A percentile compares a stretch with the other conserved stretches of the same genome.
Conservation (phyloP, 1,284 basidiomycete genomes). For the Lignosus rhinocerotis region DNA sequence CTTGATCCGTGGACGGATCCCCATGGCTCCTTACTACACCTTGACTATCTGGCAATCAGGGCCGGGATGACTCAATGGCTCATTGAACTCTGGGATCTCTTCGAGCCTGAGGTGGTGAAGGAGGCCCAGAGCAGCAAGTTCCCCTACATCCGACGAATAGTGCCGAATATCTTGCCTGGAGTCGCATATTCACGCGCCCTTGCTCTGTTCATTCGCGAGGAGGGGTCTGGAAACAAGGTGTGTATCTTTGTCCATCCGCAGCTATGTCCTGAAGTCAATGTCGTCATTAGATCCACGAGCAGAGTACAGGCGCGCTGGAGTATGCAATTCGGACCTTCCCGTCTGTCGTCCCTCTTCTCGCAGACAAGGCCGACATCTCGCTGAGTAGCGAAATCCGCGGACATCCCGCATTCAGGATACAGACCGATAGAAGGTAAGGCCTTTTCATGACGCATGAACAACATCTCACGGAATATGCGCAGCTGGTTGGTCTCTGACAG, state of each 20-base stretch:
- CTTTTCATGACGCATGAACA: no score
- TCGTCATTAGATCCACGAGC: conserved; percentile 46
- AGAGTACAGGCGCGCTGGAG: conserved; percentile 65
- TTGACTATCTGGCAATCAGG: conserved; percentile 84
- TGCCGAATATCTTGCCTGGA: conserved; percentile 58
- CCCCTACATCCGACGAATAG: conserved; percentile 34
- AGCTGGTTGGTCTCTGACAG: conserved; percentile 11
- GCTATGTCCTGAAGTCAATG: background rate
- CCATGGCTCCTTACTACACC: conserved; percentile 80
- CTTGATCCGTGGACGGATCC: conserved; percentile 86
- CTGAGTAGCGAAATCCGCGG: conserved; percentile 60
- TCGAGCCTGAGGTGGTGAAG: conserved; percentile 33
- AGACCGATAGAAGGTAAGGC: conserved; percentile 63
- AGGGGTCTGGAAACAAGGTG: conserved; percentile 49
- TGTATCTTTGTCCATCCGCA: conserved; percentile 15
- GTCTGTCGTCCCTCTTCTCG: conserved; percentile 75
- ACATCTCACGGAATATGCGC: background rate
- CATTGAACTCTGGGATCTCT: conserved; percentile 61
- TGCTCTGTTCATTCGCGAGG: conserved; percentile 62
- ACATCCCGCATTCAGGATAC: conserved; percentile 66
- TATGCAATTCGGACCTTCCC: conserved; percentile 81
- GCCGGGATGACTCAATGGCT: conserved; percentile 81
- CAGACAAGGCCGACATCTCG: conserved; percentile 78
- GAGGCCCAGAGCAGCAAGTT: conserved; percentile 49
- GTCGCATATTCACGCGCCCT: conserved; percentile 81